A percentile compares a stretch with the other conserved stretches of the same genome.
Evolutionary conservation across 805 yeast species (phyloP).

Genomic region (Ogataea nonfermentans): DNA sequence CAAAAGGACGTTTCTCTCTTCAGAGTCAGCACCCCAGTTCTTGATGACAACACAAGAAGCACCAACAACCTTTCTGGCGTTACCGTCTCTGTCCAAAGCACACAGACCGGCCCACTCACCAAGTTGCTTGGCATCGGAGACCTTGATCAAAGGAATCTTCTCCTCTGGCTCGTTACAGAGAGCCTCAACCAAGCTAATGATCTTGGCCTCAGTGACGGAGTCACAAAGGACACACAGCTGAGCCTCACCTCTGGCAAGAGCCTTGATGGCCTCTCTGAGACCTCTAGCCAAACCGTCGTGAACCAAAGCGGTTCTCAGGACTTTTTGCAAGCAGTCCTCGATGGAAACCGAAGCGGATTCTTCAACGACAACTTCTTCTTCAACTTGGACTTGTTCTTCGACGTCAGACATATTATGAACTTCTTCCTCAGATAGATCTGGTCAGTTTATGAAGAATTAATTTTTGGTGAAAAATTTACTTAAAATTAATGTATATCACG

Average conservation of each 20-base stretch:
- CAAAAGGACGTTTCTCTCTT: constrained; percentile 93
- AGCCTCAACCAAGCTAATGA: constrained; percentile 97
- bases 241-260: constrained; percentile 96
- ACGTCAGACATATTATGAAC: constrained; percentile 75
- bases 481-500: constrained; percentile 16
- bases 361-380: constrained; percentile 76
- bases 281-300: constrained; percentile 99
- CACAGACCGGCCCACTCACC: constrained; percentile 99
- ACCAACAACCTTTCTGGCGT: constrained; percentile 99
- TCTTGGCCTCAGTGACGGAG: constrained; percentile 96
- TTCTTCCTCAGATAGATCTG: constrained; percentile 42
- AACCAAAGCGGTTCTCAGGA: constrained; percentile 94
- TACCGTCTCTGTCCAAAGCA: constrained; percentile 99
- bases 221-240: constrained; percentile 96
- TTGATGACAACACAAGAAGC: constrained; percentile 99
- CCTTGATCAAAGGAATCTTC: constrained; percentile 98
- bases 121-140: constrained; percentile 97
- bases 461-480: constrained; percentile 8
- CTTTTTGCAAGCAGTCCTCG: constrained; percentile 98
- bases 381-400: constrained; percentile 84
- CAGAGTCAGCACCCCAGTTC: constrained; percentile 99
- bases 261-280: constrained; percentile 99
- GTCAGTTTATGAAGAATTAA: constrained; percentile 32
- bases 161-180: constrained; percentile 96
- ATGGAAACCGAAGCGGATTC: constrained; percentile 86